Evolutionary conservation across 139 green algal species (phyloP).

Genomic region (Chlorella vulgaris): DNA sequence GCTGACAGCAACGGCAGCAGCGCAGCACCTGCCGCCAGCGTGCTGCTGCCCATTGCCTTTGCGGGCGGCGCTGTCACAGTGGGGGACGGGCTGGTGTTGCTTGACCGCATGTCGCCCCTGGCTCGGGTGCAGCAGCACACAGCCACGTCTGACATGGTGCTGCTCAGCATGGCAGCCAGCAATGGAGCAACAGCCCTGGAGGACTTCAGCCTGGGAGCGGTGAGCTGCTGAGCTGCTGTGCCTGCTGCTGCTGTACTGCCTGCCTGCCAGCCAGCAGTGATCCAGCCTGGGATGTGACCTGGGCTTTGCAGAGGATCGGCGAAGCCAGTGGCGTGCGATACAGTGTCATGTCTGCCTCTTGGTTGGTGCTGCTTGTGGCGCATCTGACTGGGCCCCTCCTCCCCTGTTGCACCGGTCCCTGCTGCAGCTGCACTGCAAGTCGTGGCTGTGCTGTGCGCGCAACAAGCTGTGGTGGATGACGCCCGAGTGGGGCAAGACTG

Average conservation of each 20-base stretch:
- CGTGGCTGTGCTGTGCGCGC: slow-evolving; percentile 72
- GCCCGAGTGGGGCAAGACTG: slow-evolving; percentile 82
- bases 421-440: slow-evolving; percentile 47
- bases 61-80: slow-evolving; percentile 11
- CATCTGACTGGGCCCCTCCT: too few relatives aligned
- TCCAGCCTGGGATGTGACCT: background rate
- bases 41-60: slow-evolving; percentile 29
- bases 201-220: slow-evolving; percentile 50
- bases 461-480: slow-evolving; percentile 96
- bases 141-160: slow-evolving; percentile 25
- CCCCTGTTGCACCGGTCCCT: too few relatives aligned
- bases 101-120: slow-evolving; percentile 17
- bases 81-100: slow-evolving; percentile 1
- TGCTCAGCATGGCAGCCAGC: slow-evolving; percentile 49
- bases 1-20: background rate
- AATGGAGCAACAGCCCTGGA: slow-evolving; percentile 36
- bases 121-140: slow-evolving; percentile 13
- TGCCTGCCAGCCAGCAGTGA: too few relatives aligned
- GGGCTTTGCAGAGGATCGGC: too few relatives aligned
- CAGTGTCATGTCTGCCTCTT: too few relatives aligned
- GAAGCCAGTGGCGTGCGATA: too few relatives aligned
- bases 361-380: too few relatives aligned
- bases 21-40: background rate
- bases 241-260: background rate
- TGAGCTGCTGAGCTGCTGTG: slow-evolving; percentile 6